phyloP scores from a whole-genome alignment of 768 basidiomycete species.

The Mycena maculata region DNA sequence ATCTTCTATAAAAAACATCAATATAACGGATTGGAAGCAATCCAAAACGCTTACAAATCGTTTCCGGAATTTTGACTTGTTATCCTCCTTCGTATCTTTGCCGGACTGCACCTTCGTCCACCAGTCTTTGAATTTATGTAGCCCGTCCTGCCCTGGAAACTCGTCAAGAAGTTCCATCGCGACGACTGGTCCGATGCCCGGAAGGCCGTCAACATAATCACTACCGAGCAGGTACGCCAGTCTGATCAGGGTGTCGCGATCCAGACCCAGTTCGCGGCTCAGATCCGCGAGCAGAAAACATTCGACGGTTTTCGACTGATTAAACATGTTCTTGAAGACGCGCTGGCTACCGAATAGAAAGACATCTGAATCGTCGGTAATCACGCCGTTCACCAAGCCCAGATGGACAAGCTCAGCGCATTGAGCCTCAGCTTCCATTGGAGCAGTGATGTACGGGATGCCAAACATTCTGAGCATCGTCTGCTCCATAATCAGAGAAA shows the following conservation, averaged over 20 bases:
- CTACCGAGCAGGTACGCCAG: slow-evolving; percentile 96
- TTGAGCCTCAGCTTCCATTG: slow-evolving; percentile 99
- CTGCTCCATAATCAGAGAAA: slow-evolving; percentile 51
- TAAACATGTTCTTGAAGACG: slow-evolving; percentile 99
- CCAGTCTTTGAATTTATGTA: slow-evolving; percentile 92
- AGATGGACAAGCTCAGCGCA: slow-evolving; percentile 91
- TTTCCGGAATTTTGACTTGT: slow-evolving; percentile 78
- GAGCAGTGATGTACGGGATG: slow-evolving; percentile 97
- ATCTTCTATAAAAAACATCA: slow-evolving; percentile 72
- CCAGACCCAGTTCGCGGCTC: slow-evolving; percentile 86
- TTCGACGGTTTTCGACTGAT: slow-evolving; percentile 98
- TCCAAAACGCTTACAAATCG: slow-evolving; percentile 74
- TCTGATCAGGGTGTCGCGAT: slow-evolving; percentile 86
- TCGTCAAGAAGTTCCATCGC: slow-evolving; percentile 96
- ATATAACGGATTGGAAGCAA: neutral
- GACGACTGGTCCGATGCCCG: slow-evolving; percentile 93
- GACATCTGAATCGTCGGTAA: slow-evolving; percentile 99
- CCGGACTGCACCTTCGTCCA: slow-evolving; percentile 94
- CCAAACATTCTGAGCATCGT: slow-evolving; percentile 93
- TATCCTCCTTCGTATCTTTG: slow-evolving; percentile 82
- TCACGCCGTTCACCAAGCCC: slow-evolving; percentile 93
- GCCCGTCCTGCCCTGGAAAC: slow-evolving; percentile 87
- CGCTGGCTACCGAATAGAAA: slow-evolving; percentile 96
- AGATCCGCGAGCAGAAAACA: slow-evolving; percentile 91
- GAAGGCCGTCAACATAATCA: slow-evolving; percentile 94